Conservation (phyloP, 768 basidiomycete species). For the Kwoniella bestiolae region DNA sequence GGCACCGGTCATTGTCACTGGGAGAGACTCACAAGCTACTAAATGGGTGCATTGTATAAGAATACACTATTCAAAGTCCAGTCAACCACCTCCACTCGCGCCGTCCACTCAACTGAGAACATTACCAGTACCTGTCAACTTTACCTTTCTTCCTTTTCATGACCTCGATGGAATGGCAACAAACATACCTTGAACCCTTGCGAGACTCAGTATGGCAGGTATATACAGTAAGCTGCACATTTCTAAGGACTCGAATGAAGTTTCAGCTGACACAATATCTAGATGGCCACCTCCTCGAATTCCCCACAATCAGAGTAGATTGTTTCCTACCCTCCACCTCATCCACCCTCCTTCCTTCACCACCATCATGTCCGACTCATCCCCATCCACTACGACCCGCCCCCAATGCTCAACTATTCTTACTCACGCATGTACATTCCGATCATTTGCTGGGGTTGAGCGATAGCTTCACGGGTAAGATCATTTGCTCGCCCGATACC, state of each 20-base stretch:
- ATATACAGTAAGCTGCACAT: slow-evolving; percentile 41
- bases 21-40: no score
- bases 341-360: slow-evolving; percentile 58
- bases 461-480: slow-evolving; percentile 70
- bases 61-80: slow-evolving; percentile 3
- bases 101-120: slow-evolving; percentile 1
- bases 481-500: slow-evolving; percentile 80
- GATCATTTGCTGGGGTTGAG: slow-evolving; percentile 82
- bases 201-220: slow-evolving; percentile 44
- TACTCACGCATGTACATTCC: slow-evolving; percentile 88
- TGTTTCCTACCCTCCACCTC: slow-evolving; percentile 63
- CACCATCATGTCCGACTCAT: slow-evolving; percentile 32
- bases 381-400: slow-evolving; percentile 23
- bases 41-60: background rate
- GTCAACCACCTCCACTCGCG: slow-evolving; percentile 9
- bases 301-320: slow-evolving; percentile 79
- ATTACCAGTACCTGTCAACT: background rate
- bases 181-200: no score
- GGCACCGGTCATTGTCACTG: no score
- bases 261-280: background rate
- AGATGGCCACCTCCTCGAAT: slow-evolving; percentile 75
- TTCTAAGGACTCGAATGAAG: no score
- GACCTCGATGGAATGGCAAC: no score
- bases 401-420: slow-evolving; percentile 63
- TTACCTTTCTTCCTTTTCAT: background rate